Evolutionary conservation across 768 basidiomycete species (phyloP).

Genomic region (Sarcodon aspratus): DNA sequence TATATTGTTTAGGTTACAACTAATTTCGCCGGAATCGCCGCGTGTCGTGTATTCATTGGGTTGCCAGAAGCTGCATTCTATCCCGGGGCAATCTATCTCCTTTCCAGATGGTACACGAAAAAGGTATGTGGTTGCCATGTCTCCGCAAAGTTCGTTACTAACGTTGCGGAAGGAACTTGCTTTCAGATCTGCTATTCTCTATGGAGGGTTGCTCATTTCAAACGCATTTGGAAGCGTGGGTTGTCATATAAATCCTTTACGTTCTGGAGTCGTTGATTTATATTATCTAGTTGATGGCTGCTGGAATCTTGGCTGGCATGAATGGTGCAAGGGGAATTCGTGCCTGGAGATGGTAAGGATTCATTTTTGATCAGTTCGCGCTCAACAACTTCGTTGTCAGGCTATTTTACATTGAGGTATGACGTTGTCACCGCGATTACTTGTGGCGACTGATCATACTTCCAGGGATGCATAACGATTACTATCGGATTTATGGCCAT

Average conservation of each 20-base stretch:
- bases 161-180: constrained; percentile 39
- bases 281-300: constrained; percentile 47
- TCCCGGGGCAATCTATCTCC: constrained; percentile 37
- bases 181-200: constrained; percentile 50
- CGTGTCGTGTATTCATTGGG: constrained; percentile 51
- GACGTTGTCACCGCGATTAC: neutral
- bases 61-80: constrained; percentile 61
- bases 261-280: too few relatives aligned
- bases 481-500: constrained; percentile 26
- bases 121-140: constrained; percentile 11
- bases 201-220: constrained; percentile 46
- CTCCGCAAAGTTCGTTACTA: neutral
- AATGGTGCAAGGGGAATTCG: constrained; percentile 54
- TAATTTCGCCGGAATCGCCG: constrained; percentile 41
- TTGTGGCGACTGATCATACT: neutral
- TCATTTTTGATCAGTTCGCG: constrained; percentile 3
- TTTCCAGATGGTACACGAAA: constrained; percentile 26
- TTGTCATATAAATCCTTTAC: neutral
- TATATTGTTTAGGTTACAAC: constrained; percentile 31
- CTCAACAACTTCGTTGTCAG: constrained; percentile 16
- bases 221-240: constrained; percentile 59
- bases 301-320: constrained; percentile 63
- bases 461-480: constrained; percentile 10
- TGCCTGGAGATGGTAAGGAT: constrained; percentile 59
- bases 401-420: constrained; percentile 63